Percentiles rank a stretch among this genome's conserved stretches.
phyloP scores from a whole-genome alignment of 176 grass and related monocot genomes.

The Lolium perenne region DNA sequence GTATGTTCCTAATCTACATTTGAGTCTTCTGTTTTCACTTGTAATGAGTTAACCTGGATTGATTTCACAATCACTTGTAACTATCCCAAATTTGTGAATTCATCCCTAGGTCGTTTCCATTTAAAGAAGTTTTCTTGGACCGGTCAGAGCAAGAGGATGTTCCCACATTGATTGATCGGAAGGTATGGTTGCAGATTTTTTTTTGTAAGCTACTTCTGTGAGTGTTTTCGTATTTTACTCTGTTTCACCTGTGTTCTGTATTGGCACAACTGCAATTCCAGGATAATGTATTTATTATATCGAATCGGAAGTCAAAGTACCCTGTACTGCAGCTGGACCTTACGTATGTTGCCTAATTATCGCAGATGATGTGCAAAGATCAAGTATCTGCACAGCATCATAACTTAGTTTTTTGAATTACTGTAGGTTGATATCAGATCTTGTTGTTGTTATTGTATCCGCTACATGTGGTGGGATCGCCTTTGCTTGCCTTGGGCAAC shows the following conservation, averaged over 20 bases:
- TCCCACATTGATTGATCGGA: slow-evolving; percentile 95
- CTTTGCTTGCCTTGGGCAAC: slow-evolving; percentile 98
- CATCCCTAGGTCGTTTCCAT: slow-evolving; percentile 78
- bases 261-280: slow-evolving; percentile 45
- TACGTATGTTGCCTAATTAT: slow-evolving; percentile 51
- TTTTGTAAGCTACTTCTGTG: slow-evolving; percentile 26
- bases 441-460: slow-evolving; percentile 97
- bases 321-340: slow-evolving; percentile 96
- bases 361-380: slow-evolving; percentile 2
- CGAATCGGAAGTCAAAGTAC: slow-evolving; percentile 99
- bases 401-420: slow-evolving; percentile 52
- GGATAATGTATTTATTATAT: slow-evolving; percentile 99
- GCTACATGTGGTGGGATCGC: slow-evolving; percentile 95
- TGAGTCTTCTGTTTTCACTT: slow-evolving; percentile 23
- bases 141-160: slow-evolving; percentile 94
- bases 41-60: slow-evolving; percentile 28
- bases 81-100: not conserved
- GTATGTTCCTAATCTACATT: slow-evolving; percentile 54
- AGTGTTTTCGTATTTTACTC: not conserved
- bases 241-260: slow-evolving; percentile 30
- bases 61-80: slow-evolving; percentile 8
- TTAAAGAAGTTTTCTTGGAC: slow-evolving; percentile 98
- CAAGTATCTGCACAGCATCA: slow-evolving; percentile 28
- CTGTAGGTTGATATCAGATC: slow-evolving; percentile 97
- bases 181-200: slow-evolving; percentile 44